Conservation (phyloP, 495 filamentous ascomycete species). For the Aspergillus indologenus region DNA sequence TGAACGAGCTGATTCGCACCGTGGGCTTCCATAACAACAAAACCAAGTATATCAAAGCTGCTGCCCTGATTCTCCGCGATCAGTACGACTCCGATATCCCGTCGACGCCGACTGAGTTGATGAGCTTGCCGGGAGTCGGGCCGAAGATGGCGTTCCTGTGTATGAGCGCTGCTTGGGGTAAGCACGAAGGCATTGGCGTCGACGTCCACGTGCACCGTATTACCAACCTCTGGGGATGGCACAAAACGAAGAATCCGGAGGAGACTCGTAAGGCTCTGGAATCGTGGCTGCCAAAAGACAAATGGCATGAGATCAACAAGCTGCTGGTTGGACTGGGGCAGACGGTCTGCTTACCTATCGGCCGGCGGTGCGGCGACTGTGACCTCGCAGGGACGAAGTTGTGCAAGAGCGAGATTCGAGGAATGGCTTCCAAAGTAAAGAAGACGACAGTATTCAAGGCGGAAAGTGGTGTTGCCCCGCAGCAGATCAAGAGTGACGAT, state of each 20-base stretch:
- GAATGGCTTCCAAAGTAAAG: slow-evolving; percentile 30
- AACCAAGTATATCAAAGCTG: slow-evolving; percentile 80
- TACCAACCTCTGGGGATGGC: slow-evolving; percentile 95
- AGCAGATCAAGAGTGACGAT: slow-evolving; percentile 8
- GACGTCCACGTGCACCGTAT: slow-evolving; percentile 80
- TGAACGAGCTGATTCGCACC: slow-evolving; percentile 77
- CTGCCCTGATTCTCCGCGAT: slow-evolving; percentile 71
- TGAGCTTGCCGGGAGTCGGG: slow-evolving; percentile 83
- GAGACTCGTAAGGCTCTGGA: slow-evolving; percentile 76
- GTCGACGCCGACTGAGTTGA: slow-evolving; percentile 70
- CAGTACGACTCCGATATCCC: slow-evolving; percentile 76
- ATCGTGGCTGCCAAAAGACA: slow-evolving; percentile 79
- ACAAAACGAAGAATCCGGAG: slow-evolving; percentile 79
- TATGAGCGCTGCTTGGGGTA: slow-evolving; percentile 67
- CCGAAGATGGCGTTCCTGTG: slow-evolving; percentile 98
- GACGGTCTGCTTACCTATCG: slow-evolving; percentile 79
- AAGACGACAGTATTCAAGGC: slow-evolving; percentile 42
- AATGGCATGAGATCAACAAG: slow-evolving; percentile 94
- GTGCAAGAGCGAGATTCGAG: slow-evolving; percentile 65
- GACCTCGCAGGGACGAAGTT: slow-evolving; percentile 67
- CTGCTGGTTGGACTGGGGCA: slow-evolving; percentile 89
- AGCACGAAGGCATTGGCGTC: slow-evolving; percentile 61
- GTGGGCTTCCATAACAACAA: slow-evolving; percentile 98
- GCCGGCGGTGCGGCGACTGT: slow-evolving; percentile 78
- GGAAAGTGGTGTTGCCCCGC: slow-evolving; percentile 22